Evolutionary conservation across 106 monocot species (phyloP).

Genomic region (Dactylorhiza incarnata): DNA sequence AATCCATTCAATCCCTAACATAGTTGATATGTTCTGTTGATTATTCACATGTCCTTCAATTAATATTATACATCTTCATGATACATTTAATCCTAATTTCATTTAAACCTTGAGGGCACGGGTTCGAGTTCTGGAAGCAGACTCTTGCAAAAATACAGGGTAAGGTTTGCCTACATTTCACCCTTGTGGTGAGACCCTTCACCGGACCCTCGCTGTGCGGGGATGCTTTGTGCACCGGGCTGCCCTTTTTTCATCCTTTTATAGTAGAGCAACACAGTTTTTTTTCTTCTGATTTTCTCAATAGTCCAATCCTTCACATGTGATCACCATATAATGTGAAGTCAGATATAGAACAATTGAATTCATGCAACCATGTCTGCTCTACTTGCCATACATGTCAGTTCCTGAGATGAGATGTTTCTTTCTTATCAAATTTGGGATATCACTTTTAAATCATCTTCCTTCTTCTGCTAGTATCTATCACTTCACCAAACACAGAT

Average conservation of each 20-base stretch:
- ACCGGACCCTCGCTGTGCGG: no score
- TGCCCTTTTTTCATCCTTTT: neutral
- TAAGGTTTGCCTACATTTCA: no score
- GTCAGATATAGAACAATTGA: neutral
- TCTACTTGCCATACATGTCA: neutral
- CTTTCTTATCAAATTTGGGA: neutral
- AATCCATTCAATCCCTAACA: neutral
- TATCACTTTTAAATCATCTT: neutral
- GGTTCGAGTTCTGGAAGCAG: no score
- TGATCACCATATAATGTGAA: constrained; percentile 2
- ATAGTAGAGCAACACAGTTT: neutral
- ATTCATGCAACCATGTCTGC: neutral
- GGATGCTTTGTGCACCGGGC: no score
- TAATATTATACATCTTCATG: no score
- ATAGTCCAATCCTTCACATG: neutral
- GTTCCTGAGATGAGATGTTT: neutral
- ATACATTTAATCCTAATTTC: no score
- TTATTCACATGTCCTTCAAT: no score
- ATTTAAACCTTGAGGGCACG: no score
- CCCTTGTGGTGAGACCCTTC: no score
- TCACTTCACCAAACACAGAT: neutral
- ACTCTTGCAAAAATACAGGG: no score
- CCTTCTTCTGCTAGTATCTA: neutral
- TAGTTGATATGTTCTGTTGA: neutral
- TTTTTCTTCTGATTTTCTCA: neutral